Conservation (phyloP, 352 stramenopile genomes). For the Discostella stelligera region DNA sequence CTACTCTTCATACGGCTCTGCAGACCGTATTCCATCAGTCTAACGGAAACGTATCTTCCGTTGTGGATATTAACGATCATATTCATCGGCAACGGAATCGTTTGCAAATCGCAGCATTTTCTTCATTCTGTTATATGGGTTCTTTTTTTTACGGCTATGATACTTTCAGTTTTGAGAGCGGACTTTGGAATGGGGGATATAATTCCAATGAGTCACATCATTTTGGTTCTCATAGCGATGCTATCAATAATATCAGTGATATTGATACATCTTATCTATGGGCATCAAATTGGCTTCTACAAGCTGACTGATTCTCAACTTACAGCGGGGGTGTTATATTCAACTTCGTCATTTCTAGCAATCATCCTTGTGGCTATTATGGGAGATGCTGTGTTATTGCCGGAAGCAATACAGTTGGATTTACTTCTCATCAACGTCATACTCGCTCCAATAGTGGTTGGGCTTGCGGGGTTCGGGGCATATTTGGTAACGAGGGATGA, state of each 20-base stretch:
- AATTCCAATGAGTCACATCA: constrained; percentile 60
- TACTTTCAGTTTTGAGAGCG: constrained; percentile 61
- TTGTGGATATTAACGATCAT: constrained; percentile 72
- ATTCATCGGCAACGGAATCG: constrained; percentile 70
- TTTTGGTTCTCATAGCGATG: constrained; percentile 60
- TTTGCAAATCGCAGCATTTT: constrained; percentile 80
- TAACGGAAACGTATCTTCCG: constrained; percentile 59
- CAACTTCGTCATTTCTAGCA: constrained; percentile 60
- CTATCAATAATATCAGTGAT: constrained; percentile 61
- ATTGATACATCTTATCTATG: constrained; percentile 77
- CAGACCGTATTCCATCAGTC: constrained; percentile 40
- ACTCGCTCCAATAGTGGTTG: constrained; percentile 67
- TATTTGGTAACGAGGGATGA: constrained; percentile 76
- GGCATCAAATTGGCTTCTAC: constrained; percentile 80
- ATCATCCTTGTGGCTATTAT: constrained; percentile 73
- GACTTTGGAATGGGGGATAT: constrained; percentile 52
- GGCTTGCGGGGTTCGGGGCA: constrained; percentile 67
- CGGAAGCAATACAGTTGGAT: constrained; percentile 67
- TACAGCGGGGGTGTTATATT: constrained; percentile 76
- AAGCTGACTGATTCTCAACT: constrained; percentile 73
- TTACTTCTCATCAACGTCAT: constrained; percentile 63
- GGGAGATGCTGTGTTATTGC: constrained; percentile 58
- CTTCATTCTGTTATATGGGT: constrained; percentile 69
- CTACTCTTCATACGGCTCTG: constrained; percentile 66
- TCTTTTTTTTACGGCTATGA: constrained; percentile 61